Percentiles rank a stretch among this genome's conserved stretches.
These are phyloP conservation scores for Trametes sanguinea DNA, from an alignment of 768 basidiomycete species.

Conservation along the genomic window DNA sequence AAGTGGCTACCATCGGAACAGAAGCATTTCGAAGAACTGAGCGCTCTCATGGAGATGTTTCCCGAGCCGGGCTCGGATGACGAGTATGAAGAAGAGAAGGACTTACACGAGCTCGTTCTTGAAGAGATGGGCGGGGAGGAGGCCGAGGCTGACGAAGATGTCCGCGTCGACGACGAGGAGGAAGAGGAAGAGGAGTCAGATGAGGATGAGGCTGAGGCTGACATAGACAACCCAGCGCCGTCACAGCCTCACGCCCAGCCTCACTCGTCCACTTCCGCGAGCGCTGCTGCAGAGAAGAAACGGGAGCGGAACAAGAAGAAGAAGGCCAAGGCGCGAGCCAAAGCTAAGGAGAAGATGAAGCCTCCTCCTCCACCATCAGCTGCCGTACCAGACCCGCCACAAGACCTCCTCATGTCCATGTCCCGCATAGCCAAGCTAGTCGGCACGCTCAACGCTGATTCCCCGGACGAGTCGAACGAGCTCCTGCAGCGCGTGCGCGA, in stretches of 20 bases:
- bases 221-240: not conserved
- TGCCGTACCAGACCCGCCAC: conserved; percentile 3
- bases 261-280: not conserved
- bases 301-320: conserved; percentile 15
- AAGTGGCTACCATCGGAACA: conserved; percentile 6
- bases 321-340: conserved; percentile 12
- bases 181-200: conserved; percentile 1
- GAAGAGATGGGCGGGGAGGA: not conserved
- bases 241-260: not conserved
- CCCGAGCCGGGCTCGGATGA: conserved; percentile 8
- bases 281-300: conserved; percentile 2
- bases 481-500: conserved; percentile 13
- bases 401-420: conserved; percentile 22
- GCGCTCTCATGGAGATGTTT: conserved; percentile 12
- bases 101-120: not conserved
- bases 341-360: conserved; percentile 12
- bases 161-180: not conserved
- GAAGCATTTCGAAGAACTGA: conserved; percentile 11
- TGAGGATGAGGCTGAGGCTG: conserved; percentile 2
- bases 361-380: not conserved
- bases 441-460: conserved; percentile 12
- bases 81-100: conserved; percentile 8
- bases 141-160: conserved; percentile 3
- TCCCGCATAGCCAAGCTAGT: conserved; percentile 19
- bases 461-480: conserved; percentile 2